Percentiles rank a stretch among this genome's conserved stretches.
Evolutionary conservation across 106 monocot species (phyloP).

Genomic region (Alisma plantagoaquatica): DNA sequence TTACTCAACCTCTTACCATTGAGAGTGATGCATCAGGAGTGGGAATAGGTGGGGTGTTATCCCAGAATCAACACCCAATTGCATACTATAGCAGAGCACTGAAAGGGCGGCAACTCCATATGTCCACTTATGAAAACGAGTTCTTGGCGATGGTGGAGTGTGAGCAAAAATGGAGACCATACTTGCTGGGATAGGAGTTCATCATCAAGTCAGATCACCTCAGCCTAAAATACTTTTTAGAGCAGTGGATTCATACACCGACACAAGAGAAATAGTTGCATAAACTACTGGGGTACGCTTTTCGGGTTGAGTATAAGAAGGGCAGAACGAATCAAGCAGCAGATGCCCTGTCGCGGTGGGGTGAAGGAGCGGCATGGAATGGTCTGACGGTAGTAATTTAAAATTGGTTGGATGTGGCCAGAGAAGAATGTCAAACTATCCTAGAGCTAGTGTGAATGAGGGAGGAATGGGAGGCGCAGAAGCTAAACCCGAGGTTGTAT

Average conservation of each 20-base stretch:
- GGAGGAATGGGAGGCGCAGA: not conserved
- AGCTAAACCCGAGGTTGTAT: not conserved
- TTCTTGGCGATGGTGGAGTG: not conserved
- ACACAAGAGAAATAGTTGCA: not conserved
- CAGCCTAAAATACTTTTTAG: not conserved
- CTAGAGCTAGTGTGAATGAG: not conserved
- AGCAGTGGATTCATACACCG: not conserved
- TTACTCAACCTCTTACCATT: not conserved
- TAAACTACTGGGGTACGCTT: not conserved
- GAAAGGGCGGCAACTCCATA: not conserved
- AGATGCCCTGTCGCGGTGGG: no score
- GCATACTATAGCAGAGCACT: not conserved
- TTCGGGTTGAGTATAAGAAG: not conserved
- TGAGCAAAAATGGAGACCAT: constrained; percentile 2
- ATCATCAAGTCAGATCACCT: not conserved
- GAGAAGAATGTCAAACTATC: no score
- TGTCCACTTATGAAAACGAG: not conserved
- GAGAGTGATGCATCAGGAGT: not conserved
- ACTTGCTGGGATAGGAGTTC: not conserved
- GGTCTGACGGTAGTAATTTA: no score
- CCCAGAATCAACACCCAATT: not conserved
- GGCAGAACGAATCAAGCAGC: not conserved
- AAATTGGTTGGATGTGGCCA: no score
- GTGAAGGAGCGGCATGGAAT: no score
- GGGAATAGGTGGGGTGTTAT: not conserved